Percentiles rank a stretch among this genome's conserved stretches.
These are phyloP conservation scores for Ustilago esculenta DNA, from an alignment of 1,284 basidiomycete genomes.

Conservation along the genomic window DNA sequence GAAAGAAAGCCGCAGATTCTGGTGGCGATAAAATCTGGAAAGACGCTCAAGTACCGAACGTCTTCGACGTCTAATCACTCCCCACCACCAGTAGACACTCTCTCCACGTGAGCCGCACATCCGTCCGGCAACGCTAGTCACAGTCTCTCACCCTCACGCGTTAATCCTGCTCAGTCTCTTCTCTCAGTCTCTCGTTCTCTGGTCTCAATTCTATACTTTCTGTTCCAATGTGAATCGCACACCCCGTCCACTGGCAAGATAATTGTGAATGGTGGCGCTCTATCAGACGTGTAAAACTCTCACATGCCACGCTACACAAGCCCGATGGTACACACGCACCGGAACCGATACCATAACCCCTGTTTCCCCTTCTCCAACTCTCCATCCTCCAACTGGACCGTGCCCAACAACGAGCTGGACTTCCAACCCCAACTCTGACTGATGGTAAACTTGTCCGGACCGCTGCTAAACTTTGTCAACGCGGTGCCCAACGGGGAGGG, in stretches of 20 bases:
- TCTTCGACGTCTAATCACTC: conserved; percentile 31
- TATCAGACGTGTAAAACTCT: too few species aligned
- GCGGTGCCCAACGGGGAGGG: conserved; percentile 82
- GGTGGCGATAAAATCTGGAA: conserved; percentile 18
- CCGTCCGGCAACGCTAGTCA: too few species aligned
- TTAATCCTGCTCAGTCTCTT: too few species aligned
- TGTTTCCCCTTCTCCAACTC: conserved; percentile 67
- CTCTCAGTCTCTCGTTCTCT: too few species aligned
- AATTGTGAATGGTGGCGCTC: too few species aligned
- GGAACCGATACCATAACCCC: conserved; percentile 33
- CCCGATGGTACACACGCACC: conserved; percentile 53
- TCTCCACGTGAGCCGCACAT: too few species aligned
- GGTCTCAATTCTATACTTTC: too few species aligned
- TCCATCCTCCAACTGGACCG: conserved; percentile 68
- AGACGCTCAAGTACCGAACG: conserved; percentile 16
- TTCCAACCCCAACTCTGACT: conserved; percentile 72
- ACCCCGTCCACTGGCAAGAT: too few species aligned
- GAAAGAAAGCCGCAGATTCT: conserved; percentile 35
- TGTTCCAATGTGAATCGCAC: too few species aligned
- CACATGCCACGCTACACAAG: too few species aligned
- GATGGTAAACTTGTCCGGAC: conserved; percentile 84
- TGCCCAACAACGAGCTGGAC: conserved; percentile 66
- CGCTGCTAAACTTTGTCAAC: conserved; percentile 83
- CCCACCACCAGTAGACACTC: too few species aligned
- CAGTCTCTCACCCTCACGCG: too few species aligned